These are phyloP conservation scores for Torulaspora delbrueckii DNA, from an alignment of 805 yeast genomes.

Conservation along the genomic window DNA sequence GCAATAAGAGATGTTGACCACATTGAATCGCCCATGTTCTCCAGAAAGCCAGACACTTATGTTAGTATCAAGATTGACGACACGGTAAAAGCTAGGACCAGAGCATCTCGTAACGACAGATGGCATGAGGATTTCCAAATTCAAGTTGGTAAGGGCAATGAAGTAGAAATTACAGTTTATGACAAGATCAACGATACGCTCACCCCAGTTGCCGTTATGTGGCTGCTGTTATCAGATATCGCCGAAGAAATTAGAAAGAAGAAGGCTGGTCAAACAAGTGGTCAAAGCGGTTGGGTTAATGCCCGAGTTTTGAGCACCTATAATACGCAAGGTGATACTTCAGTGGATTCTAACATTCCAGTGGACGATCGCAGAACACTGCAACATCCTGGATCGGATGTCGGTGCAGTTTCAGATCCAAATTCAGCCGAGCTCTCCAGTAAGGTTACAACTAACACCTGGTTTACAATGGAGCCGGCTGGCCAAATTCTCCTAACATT, in stretches of 20 bases:
- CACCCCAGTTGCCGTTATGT: slow-evolving; percentile 86
- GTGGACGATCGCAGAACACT: slow-evolving; percentile 5
- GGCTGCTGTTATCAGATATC: slow-evolving; percentile 87
- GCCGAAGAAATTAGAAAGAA: slow-evolving; percentile 92
- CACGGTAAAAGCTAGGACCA: slow-evolving; percentile 72
- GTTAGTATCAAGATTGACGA: slow-evolving; percentile 84
- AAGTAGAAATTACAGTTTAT: slow-evolving; percentile 80
- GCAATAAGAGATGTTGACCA: slow-evolving; percentile 90
- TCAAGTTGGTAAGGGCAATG: slow-evolving; percentile 85
- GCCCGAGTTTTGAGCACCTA: slow-evolving; percentile 47
- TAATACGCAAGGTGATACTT: slow-evolving; percentile 15
- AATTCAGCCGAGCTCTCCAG: slow-evolving; percentile 2
- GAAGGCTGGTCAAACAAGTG: slow-evolving; percentile 69
- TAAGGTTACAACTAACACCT: slow-evolving; percentile 54
- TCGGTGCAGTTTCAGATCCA: background rate
- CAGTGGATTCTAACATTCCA: slow-evolving; percentile 19
- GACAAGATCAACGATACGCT: slow-evolving; percentile 64
- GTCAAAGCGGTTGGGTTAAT: slow-evolving; percentile 80
- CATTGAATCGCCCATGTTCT: slow-evolving; percentile 74
- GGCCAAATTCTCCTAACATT: slow-evolving; percentile 80
- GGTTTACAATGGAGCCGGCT: slow-evolving; percentile 91
- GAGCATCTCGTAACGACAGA: slow-evolving; percentile 66
- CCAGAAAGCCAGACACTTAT: slow-evolving; percentile 73
- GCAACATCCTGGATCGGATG: slow-evolving; percentile 1
- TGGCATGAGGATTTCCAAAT: slow-evolving; percentile 80